Conservation (phyloP, 2,329 filamentous ascomycete genomes). For the Penicillium sp. region DNA sequence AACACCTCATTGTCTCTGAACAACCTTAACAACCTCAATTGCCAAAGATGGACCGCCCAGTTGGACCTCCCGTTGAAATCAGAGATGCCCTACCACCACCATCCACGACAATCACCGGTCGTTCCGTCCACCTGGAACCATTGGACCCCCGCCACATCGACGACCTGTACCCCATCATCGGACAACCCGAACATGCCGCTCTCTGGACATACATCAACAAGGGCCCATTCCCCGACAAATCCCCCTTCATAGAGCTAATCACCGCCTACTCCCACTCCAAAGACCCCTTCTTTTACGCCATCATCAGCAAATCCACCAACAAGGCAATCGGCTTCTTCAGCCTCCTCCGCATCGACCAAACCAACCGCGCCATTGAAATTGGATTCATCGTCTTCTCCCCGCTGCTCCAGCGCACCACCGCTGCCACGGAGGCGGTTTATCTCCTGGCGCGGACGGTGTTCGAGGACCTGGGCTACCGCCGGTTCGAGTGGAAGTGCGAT, state of each 20-base stretch:
- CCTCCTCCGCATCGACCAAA: slow-evolving; percentile 51
- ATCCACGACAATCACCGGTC: slow-evolving; percentile 11
- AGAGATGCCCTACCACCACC: slow-evolving; percentile 12
- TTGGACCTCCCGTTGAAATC: slow-evolving; percentile 12
- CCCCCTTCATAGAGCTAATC: slow-evolving; percentile 32
- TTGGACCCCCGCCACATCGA: slow-evolving; percentile 21
- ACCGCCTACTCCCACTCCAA: slow-evolving; percentile 21
- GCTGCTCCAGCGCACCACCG: slow-evolving; percentile 54
- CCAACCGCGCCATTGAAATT: slow-evolving; percentile 58
- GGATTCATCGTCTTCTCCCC: slow-evolving; percentile 57
- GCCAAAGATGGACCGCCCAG: slow-evolving; percentile 5
- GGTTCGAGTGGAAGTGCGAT: slow-evolving; percentile 67
- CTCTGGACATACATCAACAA: slow-evolving; percentile 44
- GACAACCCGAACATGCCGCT: slow-evolving; percentile 18
- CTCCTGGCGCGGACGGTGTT: slow-evolving; percentile 57
- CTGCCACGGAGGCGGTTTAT: slow-evolving; percentile 60
- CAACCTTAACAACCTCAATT: not conserved
- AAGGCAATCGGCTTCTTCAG: slow-evolving; percentile 21
- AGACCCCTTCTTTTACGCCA: slow-evolving; percentile 46
- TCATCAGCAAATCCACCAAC: slow-evolving; percentile 33
- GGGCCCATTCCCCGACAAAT: slow-evolving; percentile 33
- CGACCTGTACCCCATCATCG: slow-evolving; percentile 25
- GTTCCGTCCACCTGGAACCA: slow-evolving; percentile 23
- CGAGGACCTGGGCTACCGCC: slow-evolving; percentile 54
- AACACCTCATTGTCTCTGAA: not conserved